Conservation (phyloP, 2,329 filamentous ascomycete genomes). For the Penicillium concentricum region DNA sequence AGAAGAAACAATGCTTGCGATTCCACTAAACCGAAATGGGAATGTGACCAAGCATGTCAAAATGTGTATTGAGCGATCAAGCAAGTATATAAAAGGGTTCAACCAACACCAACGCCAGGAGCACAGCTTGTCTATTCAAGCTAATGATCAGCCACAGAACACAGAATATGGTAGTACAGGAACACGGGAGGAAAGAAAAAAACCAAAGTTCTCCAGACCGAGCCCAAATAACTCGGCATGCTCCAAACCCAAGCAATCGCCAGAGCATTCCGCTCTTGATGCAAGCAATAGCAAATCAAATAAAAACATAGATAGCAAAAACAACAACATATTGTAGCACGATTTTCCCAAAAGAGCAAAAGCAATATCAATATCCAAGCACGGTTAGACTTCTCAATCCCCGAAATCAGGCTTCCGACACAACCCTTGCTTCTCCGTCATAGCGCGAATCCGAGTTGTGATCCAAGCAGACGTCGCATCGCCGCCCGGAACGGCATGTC, state of each 20-base stretch:
- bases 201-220: background rate
- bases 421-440: conserved; percentile 28
- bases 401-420: conserved; percentile 32
- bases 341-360: too few species aligned
- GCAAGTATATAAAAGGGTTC: background rate
- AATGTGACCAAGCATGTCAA: background rate
- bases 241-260: background rate
- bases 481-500: conserved; percentile 15
- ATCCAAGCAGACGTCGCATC: conserved; percentile 35
- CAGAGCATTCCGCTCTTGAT: background rate
- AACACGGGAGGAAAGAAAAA: background rate
- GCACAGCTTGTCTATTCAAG: background rate
- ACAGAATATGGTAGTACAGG: background rate
- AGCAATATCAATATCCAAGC: background rate
- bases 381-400: background rate
- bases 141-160: background rate
- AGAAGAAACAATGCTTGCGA: background rate
- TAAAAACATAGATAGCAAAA: background rate
- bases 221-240: background rate
- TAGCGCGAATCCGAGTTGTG: conserved; percentile 27
- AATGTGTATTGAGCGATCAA: background rate
- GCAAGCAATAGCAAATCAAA: background rate
- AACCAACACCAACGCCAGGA: conserved; percentile 5
- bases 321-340: background rate
- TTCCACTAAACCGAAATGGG: background rate